A percentile compares a stretch with the other conserved stretches of the same genome.
phyloP scores from a whole-genome alignment of 805 yeast species.

The Metschnikowia proteae region DNA sequence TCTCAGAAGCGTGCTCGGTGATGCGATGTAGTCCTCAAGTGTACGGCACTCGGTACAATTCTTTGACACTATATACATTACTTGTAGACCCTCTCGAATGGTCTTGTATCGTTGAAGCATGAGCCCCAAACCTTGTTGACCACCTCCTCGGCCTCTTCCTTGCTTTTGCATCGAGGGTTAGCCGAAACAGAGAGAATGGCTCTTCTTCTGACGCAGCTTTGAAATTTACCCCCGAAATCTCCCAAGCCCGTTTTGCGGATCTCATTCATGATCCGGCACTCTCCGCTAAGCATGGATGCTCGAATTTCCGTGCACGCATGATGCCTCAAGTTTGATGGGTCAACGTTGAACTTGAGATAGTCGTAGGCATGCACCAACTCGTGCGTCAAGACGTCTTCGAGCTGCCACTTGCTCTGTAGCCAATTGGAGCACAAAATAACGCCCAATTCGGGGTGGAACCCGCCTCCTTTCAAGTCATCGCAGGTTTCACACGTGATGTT shows the following conservation, averaged over 20 bases:
- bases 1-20: too few relatives aligned
- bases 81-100: conserved; percentile 87
- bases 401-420: conserved; percentile 66
- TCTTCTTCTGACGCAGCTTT: conserved; percentile 83
- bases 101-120: conserved; percentile 92
- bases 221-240: conserved; percentile 75
- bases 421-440: conserved; percentile 84
- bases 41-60: not conserved
- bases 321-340: conserved; percentile 80
- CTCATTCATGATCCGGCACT: conserved; percentile 87
- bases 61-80: conserved; percentile 22
- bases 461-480: conserved; percentile 80
- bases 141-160: conserved; percentile 69
- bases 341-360: conserved; percentile 79
- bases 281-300: conserved; percentile 91
- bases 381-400: conserved; percentile 89
- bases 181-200: conserved; percentile 81
- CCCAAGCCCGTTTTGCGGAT: conserved; percentile 53
- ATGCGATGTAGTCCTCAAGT: too few relatives aligned
- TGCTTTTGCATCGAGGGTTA: conserved; percentile 75
- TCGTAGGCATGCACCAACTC: conserved; percentile 94
- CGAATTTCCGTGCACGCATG: conserved; percentile 97
- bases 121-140: conserved; percentile 89
- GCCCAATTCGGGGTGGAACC: conserved; percentile 88
- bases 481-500: conserved; percentile 79